Conservation (phyloP, 2,329 filamentous ascomycete genomes). For the Periconia digitata region DNA sequence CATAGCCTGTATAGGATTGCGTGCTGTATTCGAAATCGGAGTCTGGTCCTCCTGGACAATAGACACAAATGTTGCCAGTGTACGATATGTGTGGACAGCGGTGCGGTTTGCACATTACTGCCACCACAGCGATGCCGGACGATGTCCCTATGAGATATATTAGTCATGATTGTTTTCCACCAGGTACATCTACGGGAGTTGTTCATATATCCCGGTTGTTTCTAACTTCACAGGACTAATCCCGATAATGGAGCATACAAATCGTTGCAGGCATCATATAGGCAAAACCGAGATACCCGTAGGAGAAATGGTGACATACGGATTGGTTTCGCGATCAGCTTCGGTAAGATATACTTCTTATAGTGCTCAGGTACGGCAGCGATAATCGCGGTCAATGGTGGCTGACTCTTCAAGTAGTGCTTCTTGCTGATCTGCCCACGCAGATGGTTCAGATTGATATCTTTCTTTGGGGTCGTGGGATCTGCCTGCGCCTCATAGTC, state of each 20-base stretch:
- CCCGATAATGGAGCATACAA: too few species aligned
- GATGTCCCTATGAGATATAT: constrained; percentile 66
- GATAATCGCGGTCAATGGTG: constrained; percentile 94
- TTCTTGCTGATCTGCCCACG: constrained; percentile 89
- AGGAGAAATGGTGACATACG: constrained; percentile 54
- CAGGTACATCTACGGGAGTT: too few species aligned
- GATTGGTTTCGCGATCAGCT: constrained; percentile 95
- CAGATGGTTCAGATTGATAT: constrained; percentile 90
- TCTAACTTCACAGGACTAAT: too few species aligned
- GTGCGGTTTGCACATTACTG: constrained; percentile 99
- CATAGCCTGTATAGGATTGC: constrained; percentile 97
- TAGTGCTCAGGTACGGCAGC: constrained; percentile 98
- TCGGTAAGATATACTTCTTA: constrained; percentile 97
- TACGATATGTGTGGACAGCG: constrained; percentile 97
- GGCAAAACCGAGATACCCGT: not conserved
- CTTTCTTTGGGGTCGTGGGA: constrained; percentile 64
- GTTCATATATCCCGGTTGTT: too few species aligned
- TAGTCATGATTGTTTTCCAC: not conserved
- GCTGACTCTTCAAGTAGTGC: constrained; percentile 83
- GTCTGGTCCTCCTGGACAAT: constrained; percentile 95
- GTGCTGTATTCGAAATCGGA: constrained; percentile 99
- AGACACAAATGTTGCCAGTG: constrained; percentile 98
- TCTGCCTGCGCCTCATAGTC: constrained; percentile 77
- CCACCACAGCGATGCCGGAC: constrained; percentile 95
- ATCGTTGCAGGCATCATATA: too few species aligned